These are phyloP conservation scores for Candida fluviatilis DNA, from an alignment of 805 yeast genomes.

Conservation along the genomic window DNA sequence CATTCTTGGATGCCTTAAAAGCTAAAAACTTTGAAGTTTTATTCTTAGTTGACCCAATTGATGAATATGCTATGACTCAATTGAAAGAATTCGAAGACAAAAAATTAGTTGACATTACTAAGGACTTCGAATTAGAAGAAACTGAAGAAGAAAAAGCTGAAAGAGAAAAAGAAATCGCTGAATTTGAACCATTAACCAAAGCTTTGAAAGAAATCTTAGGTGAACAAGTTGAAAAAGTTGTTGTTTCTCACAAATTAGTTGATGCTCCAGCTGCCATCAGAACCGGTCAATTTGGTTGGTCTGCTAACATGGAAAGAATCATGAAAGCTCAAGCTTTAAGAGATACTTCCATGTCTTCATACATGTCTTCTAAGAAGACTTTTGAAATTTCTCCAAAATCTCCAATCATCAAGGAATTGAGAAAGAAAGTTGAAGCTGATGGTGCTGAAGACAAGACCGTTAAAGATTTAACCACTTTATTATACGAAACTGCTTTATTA, in stretches of 20 bases:
- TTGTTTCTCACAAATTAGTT: constrained; percentile 93
- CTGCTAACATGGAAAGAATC: constrained; percentile 99
- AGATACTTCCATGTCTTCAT: constrained; percentile 97
- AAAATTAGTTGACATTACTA: constrained; percentile 97
- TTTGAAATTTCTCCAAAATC: constrained; percentile 98
- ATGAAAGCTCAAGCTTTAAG: constrained; percentile 99
- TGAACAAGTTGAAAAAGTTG: constrained; percentile 98
- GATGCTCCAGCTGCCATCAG: constrained; percentile 99
- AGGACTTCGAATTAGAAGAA: constrained; percentile 98
- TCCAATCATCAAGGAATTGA: constrained; percentile 91
- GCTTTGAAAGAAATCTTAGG: constrained; percentile 96
- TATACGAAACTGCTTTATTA: constrained; percentile 96
- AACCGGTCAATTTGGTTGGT: constrained; percentile 99
- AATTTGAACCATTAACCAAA: constrained; percentile 89
- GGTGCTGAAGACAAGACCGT: constrained; percentile 99
- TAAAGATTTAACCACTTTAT: constrained; percentile 91
- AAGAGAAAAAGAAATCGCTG: constrained; percentile 91
- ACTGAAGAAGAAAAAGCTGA: constrained; percentile 94
- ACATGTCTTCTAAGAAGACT: constrained; percentile 99
- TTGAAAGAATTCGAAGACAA: constrained; percentile 99
- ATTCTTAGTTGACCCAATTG: constrained; percentile 98
- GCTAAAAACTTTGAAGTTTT: constrained; percentile 98
- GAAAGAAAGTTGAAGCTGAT: constrained; percentile 91
- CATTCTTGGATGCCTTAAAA: constrained; percentile 97
- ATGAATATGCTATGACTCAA: constrained; percentile 99